phyloP scores from a whole-genome alignment of 2,329 filamentous ascomycete species.

The Fusarium denticulatum region DNA sequence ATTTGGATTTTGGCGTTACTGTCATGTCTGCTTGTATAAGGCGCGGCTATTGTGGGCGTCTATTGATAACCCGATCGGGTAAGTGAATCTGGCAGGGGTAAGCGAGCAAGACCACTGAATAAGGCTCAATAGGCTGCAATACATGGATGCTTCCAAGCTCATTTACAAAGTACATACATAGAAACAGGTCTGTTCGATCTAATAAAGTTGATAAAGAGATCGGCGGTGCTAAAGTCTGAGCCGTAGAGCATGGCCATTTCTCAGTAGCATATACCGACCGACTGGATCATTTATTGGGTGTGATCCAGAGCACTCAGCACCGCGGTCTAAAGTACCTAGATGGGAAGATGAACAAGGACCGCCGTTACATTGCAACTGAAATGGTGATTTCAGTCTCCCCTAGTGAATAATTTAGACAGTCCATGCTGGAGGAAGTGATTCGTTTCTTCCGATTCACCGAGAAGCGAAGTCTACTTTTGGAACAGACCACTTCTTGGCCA shows the following conservation, averaged over 20 bases:
- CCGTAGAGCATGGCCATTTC: background rate
- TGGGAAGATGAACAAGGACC: background rate
- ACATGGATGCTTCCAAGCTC: background rate
- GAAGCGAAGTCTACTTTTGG: background rate
- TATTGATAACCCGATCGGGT: constrained; percentile 51
- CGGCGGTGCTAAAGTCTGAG: constrained; percentile 6
- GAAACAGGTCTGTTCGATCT: background rate
- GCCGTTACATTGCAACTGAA: background rate
- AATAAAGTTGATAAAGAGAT: background rate
- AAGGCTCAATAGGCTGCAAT: background rate
- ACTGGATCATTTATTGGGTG: background rate
- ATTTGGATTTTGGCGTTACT: constrained; percentile 14
- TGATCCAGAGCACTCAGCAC: constrained; percentile 5
- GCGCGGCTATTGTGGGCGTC: constrained; percentile 46
- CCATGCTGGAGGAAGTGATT: background rate
- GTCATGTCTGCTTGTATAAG: constrained; percentile 23
- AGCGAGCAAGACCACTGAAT: constrained; percentile 1
- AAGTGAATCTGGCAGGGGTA: constrained; percentile 16
- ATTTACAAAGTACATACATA: constrained; percentile 3
- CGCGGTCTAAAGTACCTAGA: background rate
- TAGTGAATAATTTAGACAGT: background rate
- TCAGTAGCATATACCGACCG: background rate
- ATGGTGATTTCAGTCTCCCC: background rate
- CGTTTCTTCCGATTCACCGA: background rate
- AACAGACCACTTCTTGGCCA: background rate